Evolutionary conservation across 805 yeast species (phyloP).

Genomic region (Sugiyamaella smithiae): DNA sequence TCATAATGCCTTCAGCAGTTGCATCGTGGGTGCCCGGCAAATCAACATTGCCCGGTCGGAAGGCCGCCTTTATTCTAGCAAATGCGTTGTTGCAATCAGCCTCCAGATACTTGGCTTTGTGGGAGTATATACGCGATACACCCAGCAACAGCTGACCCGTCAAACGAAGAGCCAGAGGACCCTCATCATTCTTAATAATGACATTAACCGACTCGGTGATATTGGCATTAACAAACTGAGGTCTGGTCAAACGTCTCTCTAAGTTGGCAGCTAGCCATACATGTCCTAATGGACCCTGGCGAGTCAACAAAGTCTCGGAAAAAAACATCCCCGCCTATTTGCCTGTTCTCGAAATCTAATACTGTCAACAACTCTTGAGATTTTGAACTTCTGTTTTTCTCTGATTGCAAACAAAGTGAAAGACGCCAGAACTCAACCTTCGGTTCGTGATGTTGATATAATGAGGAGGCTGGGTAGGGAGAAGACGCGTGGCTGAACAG

Average conservation of each 20-base stretch:
- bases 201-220: conserved; percentile 65
- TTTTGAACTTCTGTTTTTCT: too few species aligned
- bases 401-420: too few species aligned
- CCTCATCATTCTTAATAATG: conserved; percentile 48
- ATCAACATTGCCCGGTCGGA: conserved; percentile 42
- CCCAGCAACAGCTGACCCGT: conserved; percentile 87
- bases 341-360: too few species aligned
- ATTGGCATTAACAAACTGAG: conserved; percentile 68
- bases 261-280: conserved; percentile 93
- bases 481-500: conserved; percentile 1
- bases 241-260: conserved; percentile 71
- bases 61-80: conserved; percentile 59
- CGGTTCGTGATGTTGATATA: not conserved
- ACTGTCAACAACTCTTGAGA: too few species aligned
- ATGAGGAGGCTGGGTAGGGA: conserved; percentile 2
- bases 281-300: conserved; percentile 81
- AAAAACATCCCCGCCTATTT: conserved; percentile 50
- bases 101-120: conserved; percentile 76
- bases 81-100: conserved; percentile 82
- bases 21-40: conserved; percentile 33
- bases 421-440: too few species aligned
- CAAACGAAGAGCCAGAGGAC: conserved; percentile 71
- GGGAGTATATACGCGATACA: conserved; percentile 78
- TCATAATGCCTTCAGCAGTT: not conserved
- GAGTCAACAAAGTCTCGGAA: conserved; percentile 53